Evolutionary conservation across 768 basidiomycete species (phyloP).

Genomic region (Agrocybe chaxingu): DNA sequence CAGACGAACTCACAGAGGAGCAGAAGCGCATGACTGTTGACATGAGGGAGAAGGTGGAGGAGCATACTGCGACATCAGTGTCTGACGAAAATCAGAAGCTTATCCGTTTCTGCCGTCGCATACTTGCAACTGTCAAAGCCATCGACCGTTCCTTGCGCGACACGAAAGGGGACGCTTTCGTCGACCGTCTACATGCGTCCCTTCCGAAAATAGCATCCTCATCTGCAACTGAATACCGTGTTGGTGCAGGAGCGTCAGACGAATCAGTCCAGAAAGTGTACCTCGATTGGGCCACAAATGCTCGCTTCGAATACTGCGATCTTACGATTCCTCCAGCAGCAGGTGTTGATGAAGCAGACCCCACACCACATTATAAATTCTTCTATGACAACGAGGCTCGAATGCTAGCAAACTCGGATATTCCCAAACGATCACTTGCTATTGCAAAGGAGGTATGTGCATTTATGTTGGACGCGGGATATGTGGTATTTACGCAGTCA

Average conservation of each 20-base stretch:
- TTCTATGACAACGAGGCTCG: constrained; percentile 81
- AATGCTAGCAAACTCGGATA: constrained; percentile 79
- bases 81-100: constrained; percentile 79
- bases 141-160: constrained; percentile 88
- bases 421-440: constrained; percentile 88
- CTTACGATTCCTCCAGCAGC: constrained; percentile 43
- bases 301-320: constrained; percentile 92
- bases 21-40: constrained; percentile 80
- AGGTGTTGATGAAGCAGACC: constrained; percentile 40
- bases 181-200: constrained; percentile 70
- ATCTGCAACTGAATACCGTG: constrained; percentile 32
- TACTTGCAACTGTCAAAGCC: constrained; percentile 74
- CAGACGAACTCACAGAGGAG: constrained; percentile 82
- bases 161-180: constrained; percentile 86
- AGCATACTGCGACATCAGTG: constrained; percentile 33
- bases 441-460: constrained; percentile 85
- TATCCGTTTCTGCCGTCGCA: constrained; percentile 79
- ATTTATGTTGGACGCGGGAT: background rate
- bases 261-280: constrained; percentile 70
- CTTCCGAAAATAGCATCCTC: constrained; percentile 70
- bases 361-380: constrained; percentile 74
- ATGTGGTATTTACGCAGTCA: constrained; percentile 7
- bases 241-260: constrained; percentile 58
- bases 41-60: constrained; percentile 66
- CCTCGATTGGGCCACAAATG: constrained; percentile 77